Conservation (phyloP, 2,329 filamentous ascomycete genomes). For the Pseudocercospora macadamiae region DNA sequence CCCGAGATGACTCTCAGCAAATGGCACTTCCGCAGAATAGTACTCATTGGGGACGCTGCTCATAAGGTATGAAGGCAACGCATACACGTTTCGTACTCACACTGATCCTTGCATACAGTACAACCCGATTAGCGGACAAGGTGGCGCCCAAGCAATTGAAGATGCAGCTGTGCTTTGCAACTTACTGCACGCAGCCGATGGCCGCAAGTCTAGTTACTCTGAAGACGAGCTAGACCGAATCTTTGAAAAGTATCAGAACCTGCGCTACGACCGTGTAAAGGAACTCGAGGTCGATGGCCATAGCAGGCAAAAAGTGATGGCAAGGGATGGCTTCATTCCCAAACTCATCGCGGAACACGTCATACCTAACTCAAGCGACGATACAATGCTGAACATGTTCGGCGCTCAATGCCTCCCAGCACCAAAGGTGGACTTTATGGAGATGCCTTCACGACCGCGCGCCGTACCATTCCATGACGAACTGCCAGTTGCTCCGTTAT, state of each 20-base stretch:
- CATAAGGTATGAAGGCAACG: background rate
- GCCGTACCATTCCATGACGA: background rate
- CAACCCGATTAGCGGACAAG: conserved; percentile 10
- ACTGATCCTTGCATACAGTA: background rate
- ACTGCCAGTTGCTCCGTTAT: background rate
- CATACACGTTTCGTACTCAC: background rate
- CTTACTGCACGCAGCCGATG: background rate
- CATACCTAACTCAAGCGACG: background rate
- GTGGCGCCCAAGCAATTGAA: conserved; percentile 8
- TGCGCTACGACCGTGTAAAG: background rate
- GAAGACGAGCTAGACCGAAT: background rate
- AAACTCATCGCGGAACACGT: background rate
- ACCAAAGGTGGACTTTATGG: background rate
- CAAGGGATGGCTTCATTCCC: background rate
- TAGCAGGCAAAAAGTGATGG: background rate
- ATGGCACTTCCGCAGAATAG: background rate
- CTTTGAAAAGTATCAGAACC: background rate
- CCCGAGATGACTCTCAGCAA: background rate
- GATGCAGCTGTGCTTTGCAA: conserved; percentile 6
- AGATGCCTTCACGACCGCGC: background rate
- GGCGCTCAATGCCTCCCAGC: background rate
- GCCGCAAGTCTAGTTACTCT: background rate
- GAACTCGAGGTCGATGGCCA: background rate
- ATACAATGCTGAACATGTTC: background rate
- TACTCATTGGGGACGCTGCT: conserved; percentile 9